A percentile compares a stretch with the other conserved stretches of the same genome.
phyloP scores from a whole-genome alignment of 768 basidiomycete genomes.

The Lentinula raphanica region DNA sequence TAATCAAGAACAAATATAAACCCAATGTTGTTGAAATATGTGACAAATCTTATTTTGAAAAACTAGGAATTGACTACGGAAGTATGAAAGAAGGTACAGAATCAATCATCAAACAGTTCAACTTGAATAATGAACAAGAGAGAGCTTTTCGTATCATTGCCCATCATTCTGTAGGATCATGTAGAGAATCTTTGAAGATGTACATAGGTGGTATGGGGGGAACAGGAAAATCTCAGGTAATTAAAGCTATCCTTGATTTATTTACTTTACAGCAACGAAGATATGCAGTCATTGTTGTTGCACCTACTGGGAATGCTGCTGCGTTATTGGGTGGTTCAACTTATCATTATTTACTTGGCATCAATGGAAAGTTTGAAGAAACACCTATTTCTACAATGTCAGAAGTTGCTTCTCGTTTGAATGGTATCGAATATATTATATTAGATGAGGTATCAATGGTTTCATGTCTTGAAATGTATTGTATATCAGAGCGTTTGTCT shows the following conservation, averaged over 20 bases:
- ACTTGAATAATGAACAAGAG: slow-evolving; percentile 25
- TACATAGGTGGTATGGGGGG: slow-evolving; percentile 30
- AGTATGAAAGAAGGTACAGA: background rate
- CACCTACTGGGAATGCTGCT: slow-evolving; percentile 21
- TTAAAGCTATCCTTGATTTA: slow-evolving; percentile 19
- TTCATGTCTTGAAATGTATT: slow-evolving; percentile 19
- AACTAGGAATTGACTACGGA: too few species aligned
- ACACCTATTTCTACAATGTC: background rate
- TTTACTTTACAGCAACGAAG: slow-evolving; percentile 14
- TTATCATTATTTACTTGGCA: slow-evolving; percentile 19
- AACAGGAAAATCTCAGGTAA: slow-evolving; percentile 27
- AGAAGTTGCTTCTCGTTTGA: slow-evolving; percentile 7
- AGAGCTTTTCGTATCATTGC: slow-evolving; percentile 26
- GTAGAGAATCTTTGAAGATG: slow-evolving; percentile 22
- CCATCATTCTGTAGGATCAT: slow-evolving; percentile 15
- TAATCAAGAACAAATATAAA: background rate
- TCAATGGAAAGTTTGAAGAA: slow-evolving; percentile 8
- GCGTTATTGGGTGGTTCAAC: slow-evolving; percentile 19
- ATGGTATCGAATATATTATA: slow-evolving; percentile 24
- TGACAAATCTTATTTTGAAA: slow-evolving; percentile 21
- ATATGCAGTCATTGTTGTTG: slow-evolving; percentile 12
- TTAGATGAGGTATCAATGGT: slow-evolving; percentile 32
- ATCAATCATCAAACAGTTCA: slow-evolving; percentile 10
- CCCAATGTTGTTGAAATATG: slow-evolving; percentile 15
- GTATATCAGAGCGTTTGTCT: slow-evolving; percentile 16